phyloP scores from a whole-genome alignment of 495 filamentous ascomycete species.

The Amphirosellinia nigrospora region DNA sequence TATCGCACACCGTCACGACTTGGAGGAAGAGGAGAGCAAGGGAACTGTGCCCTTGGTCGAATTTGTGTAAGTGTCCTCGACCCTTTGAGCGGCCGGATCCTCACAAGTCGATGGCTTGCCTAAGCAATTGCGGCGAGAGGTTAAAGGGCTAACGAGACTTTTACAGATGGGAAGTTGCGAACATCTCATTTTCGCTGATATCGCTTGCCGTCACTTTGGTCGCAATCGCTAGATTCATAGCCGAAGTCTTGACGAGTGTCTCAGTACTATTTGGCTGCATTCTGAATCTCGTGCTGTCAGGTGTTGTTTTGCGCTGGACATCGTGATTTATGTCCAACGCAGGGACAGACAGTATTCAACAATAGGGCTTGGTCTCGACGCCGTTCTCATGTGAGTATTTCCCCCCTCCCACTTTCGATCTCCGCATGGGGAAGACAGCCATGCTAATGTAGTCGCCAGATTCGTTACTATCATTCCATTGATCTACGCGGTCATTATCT shows the following conservation, averaged over 20 bases:
- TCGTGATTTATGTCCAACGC: constrained; percentile 45
- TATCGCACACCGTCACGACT: constrained; percentile 48
- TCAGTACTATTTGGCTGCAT: constrained; percentile 47
- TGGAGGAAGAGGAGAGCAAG: constrained; percentile 44
- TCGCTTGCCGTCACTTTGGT: constrained; percentile 49
- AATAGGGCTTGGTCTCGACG: constrained; percentile 50
- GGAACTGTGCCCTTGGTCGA: constrained; percentile 51
- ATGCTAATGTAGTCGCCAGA: constrained; percentile 31
- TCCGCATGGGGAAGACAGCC: neutral
- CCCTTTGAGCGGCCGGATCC: neutral
- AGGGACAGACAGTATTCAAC: constrained; percentile 50
- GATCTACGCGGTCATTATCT: constrained; percentile 48
- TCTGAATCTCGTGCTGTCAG: constrained; percentile 49
- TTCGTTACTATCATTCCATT: constrained; percentile 41
- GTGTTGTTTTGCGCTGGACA: constrained; percentile 52
- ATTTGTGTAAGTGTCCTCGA: constrained; percentile 48
- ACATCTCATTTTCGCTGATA: constrained; percentile 49
- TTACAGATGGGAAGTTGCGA: constrained; percentile 53
- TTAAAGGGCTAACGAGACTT: constrained; percentile 22
- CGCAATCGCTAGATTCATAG: constrained; percentile 47
- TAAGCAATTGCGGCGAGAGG: neutral
- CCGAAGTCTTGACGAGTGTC: constrained; percentile 54
- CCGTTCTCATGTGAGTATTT: constrained; percentile 44
- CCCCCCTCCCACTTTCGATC: too few species aligned
- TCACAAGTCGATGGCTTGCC: neutral